Conservation (phyloP, 2,329 filamentous ascomycete species). For the Sphaerulina musiva region DNA sequence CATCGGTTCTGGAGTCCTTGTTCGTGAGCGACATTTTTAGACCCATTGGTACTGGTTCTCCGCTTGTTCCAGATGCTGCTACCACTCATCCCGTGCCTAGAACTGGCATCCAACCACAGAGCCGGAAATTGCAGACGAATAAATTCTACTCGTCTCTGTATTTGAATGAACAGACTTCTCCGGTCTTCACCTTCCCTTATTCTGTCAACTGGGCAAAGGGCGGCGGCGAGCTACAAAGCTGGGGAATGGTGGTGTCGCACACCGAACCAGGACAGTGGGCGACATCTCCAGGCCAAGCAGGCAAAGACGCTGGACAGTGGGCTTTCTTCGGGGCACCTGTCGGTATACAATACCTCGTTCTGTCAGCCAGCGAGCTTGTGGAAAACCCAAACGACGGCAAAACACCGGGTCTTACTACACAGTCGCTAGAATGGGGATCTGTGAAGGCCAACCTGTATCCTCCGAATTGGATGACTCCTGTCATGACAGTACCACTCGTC, state of each 20-base stretch:
- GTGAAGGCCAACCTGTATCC: constrained; percentile 61
- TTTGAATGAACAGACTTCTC: constrained; percentile 61
- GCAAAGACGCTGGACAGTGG: constrained; percentile 45
- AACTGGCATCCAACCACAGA: constrained; percentile 36
- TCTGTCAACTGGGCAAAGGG: constrained; percentile 41
- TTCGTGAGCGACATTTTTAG: constrained; percentile 35
- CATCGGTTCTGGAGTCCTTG: constrained; percentile 22
- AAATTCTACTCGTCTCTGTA: constrained; percentile 69
- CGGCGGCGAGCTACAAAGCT: constrained; percentile 48
- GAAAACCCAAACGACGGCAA: constrained; percentile 32
- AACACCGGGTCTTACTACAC: constrained; percentile 43
- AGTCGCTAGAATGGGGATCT: constrained; percentile 51
- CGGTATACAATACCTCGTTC: constrained; percentile 70
- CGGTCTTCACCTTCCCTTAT: constrained; percentile 64
- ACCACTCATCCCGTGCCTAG: constrained; percentile 39
- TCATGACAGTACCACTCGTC: constrained; percentile 71
- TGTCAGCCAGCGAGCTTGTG: constrained; percentile 68
- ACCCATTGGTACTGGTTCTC: constrained; percentile 37
- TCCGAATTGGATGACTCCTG: constrained; percentile 45
- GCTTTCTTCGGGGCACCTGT: constrained; percentile 73
- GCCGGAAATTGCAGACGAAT: constrained; percentile 59
- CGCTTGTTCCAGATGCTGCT: constrained; percentile 38
- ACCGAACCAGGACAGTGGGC: constrained; percentile 59
- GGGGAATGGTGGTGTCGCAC: constrained; percentile 72
- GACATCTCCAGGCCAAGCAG: constrained; percentile 27